These are phyloP conservation scores for Salix koriyanagi DNA, from an alignment of 345 rosid species.

Conservation along the genomic window DNA sequence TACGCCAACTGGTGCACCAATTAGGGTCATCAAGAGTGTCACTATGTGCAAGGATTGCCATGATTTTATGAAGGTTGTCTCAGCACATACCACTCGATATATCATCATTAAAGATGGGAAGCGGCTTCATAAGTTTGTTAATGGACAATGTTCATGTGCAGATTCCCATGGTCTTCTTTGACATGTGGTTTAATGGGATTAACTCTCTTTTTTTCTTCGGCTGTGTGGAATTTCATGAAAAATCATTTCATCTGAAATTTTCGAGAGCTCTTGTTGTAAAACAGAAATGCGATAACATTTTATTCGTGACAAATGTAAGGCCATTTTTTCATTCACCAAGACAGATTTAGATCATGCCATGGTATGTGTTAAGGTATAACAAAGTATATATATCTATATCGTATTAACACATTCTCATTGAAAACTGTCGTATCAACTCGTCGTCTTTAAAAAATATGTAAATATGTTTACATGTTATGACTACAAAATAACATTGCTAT, in stretches of 20 bases:
- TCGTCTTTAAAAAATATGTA: too few relatives aligned
- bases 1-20: conserved; percentile 21
- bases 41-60: conserved; percentile 49
- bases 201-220: neutral
- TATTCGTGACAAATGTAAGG: neutral
- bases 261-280: neutral
- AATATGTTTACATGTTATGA: neutral
- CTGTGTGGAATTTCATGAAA: neutral
- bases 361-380: neutral
- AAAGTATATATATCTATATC: too few relatives aligned
- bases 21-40: conserved; percentile 36
- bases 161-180: conserved; percentile 33
- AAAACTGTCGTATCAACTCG: too few relatives aligned
- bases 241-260: neutral
- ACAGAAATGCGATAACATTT: neutral
- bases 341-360: neutral
- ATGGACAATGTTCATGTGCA: conserved; percentile 49
- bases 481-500: conserved; percentile 1
- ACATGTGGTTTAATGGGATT: neutral
- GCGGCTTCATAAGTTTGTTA: conserved; percentile 45
- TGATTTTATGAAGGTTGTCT: conserved; percentile 37
- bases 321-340: neutral
- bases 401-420: too few relatives aligned
- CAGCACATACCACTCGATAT: conserved; percentile 29
- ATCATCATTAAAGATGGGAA: conserved; percentile 46